A percentile compares a stretch with the other conserved stretches of the same genome.
Evolutionary conservation across 768 basidiomycete species (phyloP).

Genomic region (Lactifluus pinguis): DNA sequence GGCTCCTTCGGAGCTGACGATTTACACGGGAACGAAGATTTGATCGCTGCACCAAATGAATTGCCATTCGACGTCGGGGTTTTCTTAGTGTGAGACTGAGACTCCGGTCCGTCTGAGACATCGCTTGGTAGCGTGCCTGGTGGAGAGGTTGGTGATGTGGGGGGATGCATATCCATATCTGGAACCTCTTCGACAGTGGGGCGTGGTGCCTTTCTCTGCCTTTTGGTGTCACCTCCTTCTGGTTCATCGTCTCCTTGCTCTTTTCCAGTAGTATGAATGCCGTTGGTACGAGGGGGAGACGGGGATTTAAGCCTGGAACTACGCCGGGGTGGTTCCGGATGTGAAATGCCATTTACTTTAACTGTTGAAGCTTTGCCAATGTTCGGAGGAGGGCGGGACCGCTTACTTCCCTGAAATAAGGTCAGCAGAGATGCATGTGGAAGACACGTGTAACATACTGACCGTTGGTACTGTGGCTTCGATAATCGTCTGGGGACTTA

Average conservation of each 20-base stretch:
- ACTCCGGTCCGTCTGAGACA: constrained; percentile 32
- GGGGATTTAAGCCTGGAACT: constrained; percentile 22
- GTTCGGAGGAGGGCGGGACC: constrained; percentile 60
- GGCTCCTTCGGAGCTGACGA: constrained; percentile 62
- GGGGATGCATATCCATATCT: constrained; percentile 27
- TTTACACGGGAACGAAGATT: constrained; percentile 32
- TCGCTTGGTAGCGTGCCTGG: constrained; percentile 28
- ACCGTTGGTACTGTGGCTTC: constrained; percentile 63
- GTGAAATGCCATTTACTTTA: constrained; percentile 15
- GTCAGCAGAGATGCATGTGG: neutral
- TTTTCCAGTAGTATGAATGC: neutral
- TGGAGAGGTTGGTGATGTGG: constrained; percentile 18
- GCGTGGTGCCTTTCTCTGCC: constrained; percentile 33
- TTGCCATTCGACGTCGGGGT: constrained; percentile 17
- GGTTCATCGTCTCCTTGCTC: constrained; percentile 28
- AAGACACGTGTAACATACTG: constrained; percentile 34
- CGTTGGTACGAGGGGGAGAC: constrained; percentile 11
- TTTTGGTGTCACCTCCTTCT: constrained; percentile 38
- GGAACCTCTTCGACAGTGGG: constrained; percentile 27
- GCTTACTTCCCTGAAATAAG: constrained; percentile 57
- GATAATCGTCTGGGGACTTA: constrained; percentile 59
- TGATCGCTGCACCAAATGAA: constrained; percentile 19
- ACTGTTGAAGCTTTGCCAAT: constrained; percentile 32
- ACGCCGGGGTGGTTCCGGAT: constrained; percentile 18
- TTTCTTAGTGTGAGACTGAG: constrained; percentile 20